Evolutionary conservation across 306 rosid genomes (phyloP).

Genomic region (Cicer chorassanicum): DNA sequence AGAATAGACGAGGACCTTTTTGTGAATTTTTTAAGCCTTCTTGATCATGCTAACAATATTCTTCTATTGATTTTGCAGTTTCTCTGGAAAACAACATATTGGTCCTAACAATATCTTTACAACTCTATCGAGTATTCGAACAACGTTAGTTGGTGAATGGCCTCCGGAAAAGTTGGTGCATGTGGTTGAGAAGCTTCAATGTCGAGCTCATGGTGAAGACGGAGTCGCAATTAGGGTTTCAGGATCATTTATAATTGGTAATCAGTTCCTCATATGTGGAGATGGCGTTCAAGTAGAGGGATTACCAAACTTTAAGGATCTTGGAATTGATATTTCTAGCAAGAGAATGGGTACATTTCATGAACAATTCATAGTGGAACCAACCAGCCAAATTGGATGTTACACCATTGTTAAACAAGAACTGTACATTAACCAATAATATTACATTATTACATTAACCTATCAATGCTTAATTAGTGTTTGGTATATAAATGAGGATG

Average conservation of each 20-base stretch:
- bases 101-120: slow-evolving; percentile 69
- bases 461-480: background rate
- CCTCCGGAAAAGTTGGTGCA: slow-evolving; percentile 92
- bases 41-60: slow-evolving; percentile 5
- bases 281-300: slow-evolving; percentile 97
- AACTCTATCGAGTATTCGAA: slow-evolving; percentile 65
- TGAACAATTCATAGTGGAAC: slow-evolving; percentile 85
- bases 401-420: slow-evolving; percentile 81
- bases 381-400: slow-evolving; percentile 75
- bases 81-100: slow-evolving; percentile 70
- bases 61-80: slow-evolving; percentile 52
- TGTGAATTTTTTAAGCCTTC: slow-evolving; percentile 5
- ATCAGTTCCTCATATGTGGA: slow-evolving; percentile 95
- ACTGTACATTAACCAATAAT: slow-evolving; percentile 71
- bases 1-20: background rate
- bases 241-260: slow-evolving; percentile 84
- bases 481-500: background rate
- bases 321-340: slow-evolving; percentile 70
- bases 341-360: slow-evolving; percentile 87
- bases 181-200: slow-evolving; percentile 86
- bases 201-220: slow-evolving; percentile 75
- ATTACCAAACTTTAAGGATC: slow-evolving; percentile 84
- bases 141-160: slow-evolving; percentile 88
- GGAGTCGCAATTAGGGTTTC: slow-evolving; percentile 92
- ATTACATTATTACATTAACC: background rate